Conservation (phyloP, 2,329 filamentous ascomycete species). For the Aspergillus amoenus region DNA sequence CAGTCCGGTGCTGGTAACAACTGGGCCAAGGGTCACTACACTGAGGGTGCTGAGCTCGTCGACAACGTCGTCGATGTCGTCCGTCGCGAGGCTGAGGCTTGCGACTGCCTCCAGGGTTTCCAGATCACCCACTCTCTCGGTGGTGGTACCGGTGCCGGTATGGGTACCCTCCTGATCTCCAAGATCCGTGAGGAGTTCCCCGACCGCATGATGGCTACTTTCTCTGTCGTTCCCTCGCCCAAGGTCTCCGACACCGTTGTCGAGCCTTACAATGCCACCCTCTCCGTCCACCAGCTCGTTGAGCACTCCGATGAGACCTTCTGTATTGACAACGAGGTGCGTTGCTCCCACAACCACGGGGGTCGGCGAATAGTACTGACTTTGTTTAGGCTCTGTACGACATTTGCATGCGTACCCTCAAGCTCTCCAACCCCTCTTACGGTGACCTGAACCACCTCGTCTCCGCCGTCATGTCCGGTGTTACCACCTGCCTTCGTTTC, state of each 20-base stretch:
- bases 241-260: slow-evolving; percentile 99
- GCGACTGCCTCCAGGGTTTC: slow-evolving; percentile 99
- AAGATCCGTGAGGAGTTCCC: slow-evolving; percentile 99
- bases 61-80: slow-evolving; percentile 98
- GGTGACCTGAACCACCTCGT: slow-evolving; percentile 99
- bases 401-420: slow-evolving; percentile 99
- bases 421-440: slow-evolving; percentile 98
- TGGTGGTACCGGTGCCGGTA: slow-evolving; percentile 99
- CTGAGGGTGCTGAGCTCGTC: slow-evolving; percentile 97
- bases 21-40: slow-evolving; percentile 99
- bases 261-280: slow-evolving; percentile 99
- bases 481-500: slow-evolving; percentile 98
- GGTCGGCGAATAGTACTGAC: slow-evolving; percentile 1
- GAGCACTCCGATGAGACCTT: slow-evolving; percentile 99
- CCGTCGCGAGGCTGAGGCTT: slow-evolving; percentile 96
- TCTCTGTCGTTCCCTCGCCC: slow-evolving; percentile 97
- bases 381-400: slow-evolving; percentile 79
- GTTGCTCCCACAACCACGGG: slow-evolving; percentile 8
- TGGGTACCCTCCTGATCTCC: slow-evolving; percentile 99
- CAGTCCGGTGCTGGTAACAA: slow-evolving; percentile 99
- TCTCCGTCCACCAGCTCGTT: slow-evolving; percentile 97
- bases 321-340: slow-evolving; percentile 98
- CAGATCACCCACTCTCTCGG: slow-evolving; percentile 99
- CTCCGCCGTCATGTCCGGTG: slow-evolving; percentile 98
- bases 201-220: slow-evolving; percentile 99